Conservation (phyloP, 306 rosid species). For the Prunus kanzakura region DNA sequence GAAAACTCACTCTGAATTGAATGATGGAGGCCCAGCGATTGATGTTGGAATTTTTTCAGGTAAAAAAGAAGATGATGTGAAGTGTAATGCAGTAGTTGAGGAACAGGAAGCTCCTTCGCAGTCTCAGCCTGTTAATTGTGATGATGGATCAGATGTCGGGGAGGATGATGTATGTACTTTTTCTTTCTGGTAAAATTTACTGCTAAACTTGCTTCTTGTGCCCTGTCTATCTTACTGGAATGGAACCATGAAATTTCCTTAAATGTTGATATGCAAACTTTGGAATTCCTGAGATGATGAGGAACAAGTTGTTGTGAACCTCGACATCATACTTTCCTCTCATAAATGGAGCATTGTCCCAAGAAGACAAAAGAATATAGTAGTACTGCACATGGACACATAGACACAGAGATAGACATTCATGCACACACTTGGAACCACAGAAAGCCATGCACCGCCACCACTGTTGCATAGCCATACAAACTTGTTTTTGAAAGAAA, state of each 20-base stretch:
- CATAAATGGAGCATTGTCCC: not conserved
- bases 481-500: not conserved
- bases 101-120: not conserved
- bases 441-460: not conserved
- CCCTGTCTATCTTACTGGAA: not conserved
- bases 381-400: not conserved
- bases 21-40: not conserved
- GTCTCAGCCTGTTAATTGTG: not conserved
- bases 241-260: not conserved
- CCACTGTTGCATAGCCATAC: not conserved
- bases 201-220: not conserved
- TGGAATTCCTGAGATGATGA: not conserved
- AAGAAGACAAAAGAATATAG: not conserved
- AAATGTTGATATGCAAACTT: not conserved
- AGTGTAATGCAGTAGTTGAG: not conserved
- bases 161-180: constrained; percentile 35
- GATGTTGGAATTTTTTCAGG: constrained; percentile 8
- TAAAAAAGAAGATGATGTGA: not conserved
- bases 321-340: not conserved
- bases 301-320: not conserved
- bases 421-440: not conserved
- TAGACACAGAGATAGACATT: not conserved
- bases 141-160: not conserved
- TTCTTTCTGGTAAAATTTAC: constrained; percentile 8
- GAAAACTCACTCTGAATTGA: constrained; percentile 15